Evolutionary conservation across 139 green algal species (phyloP).

Genomic region (Chlamydomonas schloesseri): DNA sequence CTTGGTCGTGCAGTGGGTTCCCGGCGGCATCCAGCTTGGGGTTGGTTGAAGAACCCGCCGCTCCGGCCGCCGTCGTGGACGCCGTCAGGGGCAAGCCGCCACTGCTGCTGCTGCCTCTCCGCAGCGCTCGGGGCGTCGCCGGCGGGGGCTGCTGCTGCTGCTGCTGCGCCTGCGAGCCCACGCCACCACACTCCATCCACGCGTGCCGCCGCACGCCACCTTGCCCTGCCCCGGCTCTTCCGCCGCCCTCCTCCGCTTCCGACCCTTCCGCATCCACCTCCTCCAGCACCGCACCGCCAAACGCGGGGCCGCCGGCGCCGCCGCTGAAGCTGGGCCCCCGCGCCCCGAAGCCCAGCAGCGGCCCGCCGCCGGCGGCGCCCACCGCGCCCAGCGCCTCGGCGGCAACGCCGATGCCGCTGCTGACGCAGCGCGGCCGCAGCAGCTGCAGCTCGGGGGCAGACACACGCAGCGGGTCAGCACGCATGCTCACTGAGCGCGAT

Average conservation of each 20-base stretch:
- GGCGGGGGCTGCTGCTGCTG: too few relatives aligned
- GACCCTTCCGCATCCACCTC: background rate
- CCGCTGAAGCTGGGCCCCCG: too few relatives aligned
- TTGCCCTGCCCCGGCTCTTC: too few relatives aligned
- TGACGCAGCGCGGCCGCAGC: background rate
- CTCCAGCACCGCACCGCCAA: too few relatives aligned
- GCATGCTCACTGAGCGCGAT: background rate
- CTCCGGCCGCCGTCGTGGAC: background rate
- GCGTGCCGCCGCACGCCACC: background rate
- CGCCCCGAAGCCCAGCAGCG: too few relatives aligned
- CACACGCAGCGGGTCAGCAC: background rate
- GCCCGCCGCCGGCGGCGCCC: too few relatives aligned
- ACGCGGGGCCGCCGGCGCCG: too few relatives aligned
- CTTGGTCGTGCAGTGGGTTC: constrained; percentile 21
- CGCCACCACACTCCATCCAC: background rate
- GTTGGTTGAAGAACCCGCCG: background rate
- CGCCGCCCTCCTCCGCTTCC: background rate
- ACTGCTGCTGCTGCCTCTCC: background rate
- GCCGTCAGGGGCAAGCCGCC: background rate
- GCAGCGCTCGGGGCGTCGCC: background rate
- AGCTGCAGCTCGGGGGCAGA: background rate
- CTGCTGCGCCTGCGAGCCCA: too few relatives aligned
- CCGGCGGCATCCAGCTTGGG: background rate
- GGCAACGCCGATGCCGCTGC: too few relatives aligned
- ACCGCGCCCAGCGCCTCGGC: background rate